These are phyloP conservation scores for Boletus tomentosulus DNA, from an alignment of 768 basidiomycete species.

Conservation along the genomic window DNA sequence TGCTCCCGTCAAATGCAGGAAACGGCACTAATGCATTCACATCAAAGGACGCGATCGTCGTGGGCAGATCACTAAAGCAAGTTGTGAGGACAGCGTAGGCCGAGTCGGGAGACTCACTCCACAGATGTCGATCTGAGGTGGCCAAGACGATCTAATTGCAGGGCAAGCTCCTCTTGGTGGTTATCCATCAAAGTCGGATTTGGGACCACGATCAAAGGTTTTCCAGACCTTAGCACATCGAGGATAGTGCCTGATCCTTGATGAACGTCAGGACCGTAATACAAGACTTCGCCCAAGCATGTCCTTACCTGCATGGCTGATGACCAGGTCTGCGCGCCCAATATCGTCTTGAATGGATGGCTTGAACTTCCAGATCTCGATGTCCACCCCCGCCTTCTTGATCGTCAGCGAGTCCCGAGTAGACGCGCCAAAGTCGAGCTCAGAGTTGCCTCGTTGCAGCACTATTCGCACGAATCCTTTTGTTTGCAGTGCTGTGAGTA, in stretches of 20 bases:
- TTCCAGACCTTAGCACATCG: constrained; percentile 71
- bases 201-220: constrained; percentile 81
- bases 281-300: not conserved
- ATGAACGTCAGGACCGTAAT: constrained; percentile 1
- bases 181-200: constrained; percentile 88
- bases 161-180: constrained; percentile 88
- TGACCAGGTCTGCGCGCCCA: constrained; percentile 66
- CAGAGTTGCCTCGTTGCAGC: constrained; percentile 77
- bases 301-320: constrained; percentile 87
- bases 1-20: constrained; percentile 62
- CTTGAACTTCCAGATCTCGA: constrained; percentile 74
- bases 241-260: constrained; percentile 93
- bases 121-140: constrained; percentile 57
- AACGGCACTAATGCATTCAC: constrained; percentile 48
- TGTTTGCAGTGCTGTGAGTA: constrained; percentile 48
- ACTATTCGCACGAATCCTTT: constrained; percentile 59
- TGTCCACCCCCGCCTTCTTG: constrained; percentile 39
- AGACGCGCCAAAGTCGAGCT: constrained; percentile 29
- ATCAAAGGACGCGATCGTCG: constrained; percentile 50
- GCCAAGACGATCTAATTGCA: constrained; percentile 52
- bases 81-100: constrained; percentile 5
- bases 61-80: constrained; percentile 46
- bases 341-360: constrained; percentile 65
- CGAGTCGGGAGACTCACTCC: constrained; percentile 41
- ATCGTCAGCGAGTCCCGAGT: constrained; percentile 11